Base-by-base conservation (phyloP, 768 basidiomycete species). In the Xerocomus potaroensis region DNA sequence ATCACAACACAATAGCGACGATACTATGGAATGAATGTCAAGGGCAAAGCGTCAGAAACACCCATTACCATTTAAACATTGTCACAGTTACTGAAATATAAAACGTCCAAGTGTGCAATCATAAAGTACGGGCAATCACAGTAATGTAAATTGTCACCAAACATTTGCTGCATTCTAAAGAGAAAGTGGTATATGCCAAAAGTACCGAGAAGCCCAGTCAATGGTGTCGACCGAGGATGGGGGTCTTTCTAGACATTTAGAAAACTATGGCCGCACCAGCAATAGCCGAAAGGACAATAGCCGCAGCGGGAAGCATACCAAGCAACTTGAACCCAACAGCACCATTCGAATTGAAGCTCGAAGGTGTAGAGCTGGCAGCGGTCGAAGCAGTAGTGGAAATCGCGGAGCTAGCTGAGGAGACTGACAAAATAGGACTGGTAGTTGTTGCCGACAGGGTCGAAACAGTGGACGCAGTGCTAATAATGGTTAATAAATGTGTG, bases 201-300 rank as follows among this genome's bases (percentile, higher is more conserved):
- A 51, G 45, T 19, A 22, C 31, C 11, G 40, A 21, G 10, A 10
- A 21, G 21, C 15, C 45, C 9, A 42, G 39, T 16, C 34, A 24
- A 14, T 35, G 41, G 8, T 16, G 32, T 41, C 14, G 37, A 26
- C 45, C 18, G 35, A 36, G 31, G 16, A 3, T 23, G 3, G 21
- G 19, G 43, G 37, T 24, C 22, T 0, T 12, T 1, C 14, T 41
- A 66, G 57, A 21, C 27, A 19, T 38, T 68, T 66, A 81, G 55
- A 80, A 69, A 36, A 75, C 66, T 48, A 72, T 55, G 12, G 61
- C 76, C 19, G 67, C 76, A 31, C 80, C 81, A 31, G 73, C 79
- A 31, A 74, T 57, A 0, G 68, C 73, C 16, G 78, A 76, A 29
- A 78, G 57, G 18, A 73, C 54, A 7, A 70, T 58, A 12, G 63